These are phyloP conservation scores for Caloboletus firmus DNA, from an alignment of 1,284 basidiomycete species.

Conservation along the genomic window DNA sequence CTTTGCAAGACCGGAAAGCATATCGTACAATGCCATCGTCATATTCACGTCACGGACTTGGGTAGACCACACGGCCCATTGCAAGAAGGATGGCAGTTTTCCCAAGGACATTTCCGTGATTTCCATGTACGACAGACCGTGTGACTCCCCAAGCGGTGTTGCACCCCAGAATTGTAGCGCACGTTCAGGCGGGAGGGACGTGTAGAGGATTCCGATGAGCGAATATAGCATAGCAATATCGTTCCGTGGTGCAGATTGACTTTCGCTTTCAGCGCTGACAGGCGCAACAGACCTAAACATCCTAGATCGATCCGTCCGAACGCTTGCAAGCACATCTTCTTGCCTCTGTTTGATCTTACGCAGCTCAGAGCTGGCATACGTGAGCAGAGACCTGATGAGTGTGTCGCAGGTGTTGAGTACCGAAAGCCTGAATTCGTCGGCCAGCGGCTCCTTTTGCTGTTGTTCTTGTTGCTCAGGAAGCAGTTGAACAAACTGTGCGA, in stretches of 20 bases:
- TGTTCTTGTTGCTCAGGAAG: conserved; percentile 53
- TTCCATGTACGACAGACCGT: conserved; percentile 52
- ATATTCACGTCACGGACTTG: conserved; percentile 73
- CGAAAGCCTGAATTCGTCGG: conserved; percentile 63
- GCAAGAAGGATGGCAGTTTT: conserved; percentile 76
- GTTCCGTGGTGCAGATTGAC: conserved; percentile 54
- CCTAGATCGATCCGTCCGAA: conserved; percentile 57
- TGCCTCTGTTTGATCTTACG: conserved; percentile 89
- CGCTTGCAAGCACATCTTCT: conserved; percentile 76
- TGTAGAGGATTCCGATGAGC: conserved; percentile 81
- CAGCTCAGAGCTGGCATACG: conserved; percentile 82
- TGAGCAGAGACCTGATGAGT: conserved; percentile 73
- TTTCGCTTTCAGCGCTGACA: conserved; percentile 41
- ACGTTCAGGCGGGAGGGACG: conserved; percentile 68
- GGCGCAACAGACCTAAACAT: conserved; percentile 48
- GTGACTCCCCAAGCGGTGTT: conserved; percentile 43
- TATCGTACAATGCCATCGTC: conserved; percentile 81
- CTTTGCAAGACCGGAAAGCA: conserved; percentile 83
- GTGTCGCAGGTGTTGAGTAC: conserved; percentile 71
- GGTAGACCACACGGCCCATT: conserved; percentile 85
- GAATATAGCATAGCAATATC: conserved; percentile 85
- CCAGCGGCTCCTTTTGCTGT: conserved; percentile 57
- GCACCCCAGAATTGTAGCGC: conserved; percentile 87
- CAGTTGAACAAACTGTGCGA: conserved; percentile 41
- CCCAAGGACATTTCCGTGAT: conserved; percentile 57